phyloP scores from a whole-genome alignment of 148 eudicot species.

The Chenopodium formosanum region DNA sequence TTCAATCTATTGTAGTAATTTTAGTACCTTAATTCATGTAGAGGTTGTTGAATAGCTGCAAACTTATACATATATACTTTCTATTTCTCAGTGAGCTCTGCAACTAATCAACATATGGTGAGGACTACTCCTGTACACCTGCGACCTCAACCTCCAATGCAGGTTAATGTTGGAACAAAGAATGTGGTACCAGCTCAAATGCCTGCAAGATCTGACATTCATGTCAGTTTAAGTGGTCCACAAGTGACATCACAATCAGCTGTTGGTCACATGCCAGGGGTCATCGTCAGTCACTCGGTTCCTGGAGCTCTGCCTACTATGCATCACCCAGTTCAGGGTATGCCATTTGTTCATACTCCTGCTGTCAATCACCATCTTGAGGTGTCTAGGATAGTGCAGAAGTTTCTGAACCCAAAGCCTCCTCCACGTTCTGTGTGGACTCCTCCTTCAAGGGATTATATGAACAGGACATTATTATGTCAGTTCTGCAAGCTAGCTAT shows the following conservation, averaged over 20 bases:
- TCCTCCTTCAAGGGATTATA: slow-evolving; percentile 87
- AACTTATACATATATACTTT: neutral
- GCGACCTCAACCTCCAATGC: slow-evolving; percentile 48
- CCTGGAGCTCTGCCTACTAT: slow-evolving; percentile 34
- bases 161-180: slow-evolving; percentile 43
- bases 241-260: slow-evolving; percentile 41
- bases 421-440: slow-evolving; percentile 58
- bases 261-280: slow-evolving; percentile 38
- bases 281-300: slow-evolving; percentile 38
- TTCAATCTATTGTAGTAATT: neutral
- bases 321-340: slow-evolving; percentile 50
- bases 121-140: slow-evolving; percentile 52
- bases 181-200: slow-evolving; percentile 40
- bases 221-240: slow-evolving; percentile 33
- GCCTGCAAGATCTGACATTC: slow-evolving; percentile 43
- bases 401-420: slow-evolving; percentile 51
- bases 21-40: neutral
- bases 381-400: slow-evolving; percentile 72
- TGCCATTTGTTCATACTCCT: slow-evolving; percentile 42
- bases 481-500: slow-evolving; percentile 64
- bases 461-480: slow-evolving; percentile 73
- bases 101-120: slow-evolving; percentile 39
- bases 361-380: slow-evolving; percentile 54
- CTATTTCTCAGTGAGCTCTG: slow-evolving; percentile 37
- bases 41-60: neutral